Evolutionary conservation across 73 alveolate species (phyloP).

Genomic region (Stentor coeruleus): DNA sequence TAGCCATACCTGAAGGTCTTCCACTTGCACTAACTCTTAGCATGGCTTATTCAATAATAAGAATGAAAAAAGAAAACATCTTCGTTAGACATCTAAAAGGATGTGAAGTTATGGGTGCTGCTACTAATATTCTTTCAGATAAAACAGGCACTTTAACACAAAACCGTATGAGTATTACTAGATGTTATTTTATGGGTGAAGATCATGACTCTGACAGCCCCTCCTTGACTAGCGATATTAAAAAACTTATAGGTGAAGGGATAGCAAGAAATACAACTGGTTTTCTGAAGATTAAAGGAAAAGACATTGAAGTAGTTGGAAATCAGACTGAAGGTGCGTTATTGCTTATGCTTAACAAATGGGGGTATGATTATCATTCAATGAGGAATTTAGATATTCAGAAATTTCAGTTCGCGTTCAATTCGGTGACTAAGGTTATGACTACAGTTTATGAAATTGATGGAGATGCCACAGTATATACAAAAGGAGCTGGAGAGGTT

Average conservation of each 20-base stretch:
- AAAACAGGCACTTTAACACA: constrained; percentile 87
- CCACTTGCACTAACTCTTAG: constrained; percentile 97
- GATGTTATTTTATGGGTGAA: constrained; percentile 19
- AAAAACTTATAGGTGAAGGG: constrained; percentile 27
- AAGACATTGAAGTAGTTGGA: not conserved
- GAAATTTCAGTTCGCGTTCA: constrained; percentile 20
- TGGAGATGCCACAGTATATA: constrained; percentile 58
- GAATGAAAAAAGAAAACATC: constrained; percentile 90
- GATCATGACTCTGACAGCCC: constrained; percentile 11
- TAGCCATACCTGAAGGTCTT: constrained; percentile 98
- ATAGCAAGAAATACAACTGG: constrained; percentile 34
- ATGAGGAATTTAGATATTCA: not conserved
- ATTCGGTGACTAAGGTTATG: constrained; percentile 46
- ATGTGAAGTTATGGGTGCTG: constrained; percentile 94
- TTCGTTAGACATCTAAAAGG: constrained; percentile 81
- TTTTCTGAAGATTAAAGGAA: constrained; percentile 24
- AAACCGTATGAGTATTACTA: constrained; percentile 79
- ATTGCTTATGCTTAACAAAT: constrained; percentile 12
- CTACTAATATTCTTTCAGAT: constrained; percentile 76
- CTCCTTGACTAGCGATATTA: not conserved
- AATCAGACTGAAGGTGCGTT: constrained; percentile 67
- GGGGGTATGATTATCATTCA: constrained; percentile 4
- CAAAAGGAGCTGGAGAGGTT: constrained; percentile 93
- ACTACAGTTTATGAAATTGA: constrained; percentile 32
- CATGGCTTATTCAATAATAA: constrained; percentile 91